Percentiles rank a stretch among this genome's conserved stretches.
These are phyloP conservation scores for Amauroascus niger DNA, from an alignment of 2,329 filamentous ascomycete species.

Conservation along the genomic window DNA sequence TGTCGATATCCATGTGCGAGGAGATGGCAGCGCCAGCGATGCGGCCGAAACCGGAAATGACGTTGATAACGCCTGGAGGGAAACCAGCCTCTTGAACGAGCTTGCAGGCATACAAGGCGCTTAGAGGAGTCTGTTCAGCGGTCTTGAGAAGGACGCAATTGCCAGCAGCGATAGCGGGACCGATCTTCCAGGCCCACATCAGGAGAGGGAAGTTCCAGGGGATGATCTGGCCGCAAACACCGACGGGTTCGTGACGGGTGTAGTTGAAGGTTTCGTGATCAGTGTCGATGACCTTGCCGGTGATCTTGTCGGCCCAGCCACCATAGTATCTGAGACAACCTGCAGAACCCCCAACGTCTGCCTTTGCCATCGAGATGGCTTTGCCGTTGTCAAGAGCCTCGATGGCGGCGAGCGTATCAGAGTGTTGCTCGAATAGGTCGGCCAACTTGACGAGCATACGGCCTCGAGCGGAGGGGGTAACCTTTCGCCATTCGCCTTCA, in stretches of 20 bases:
- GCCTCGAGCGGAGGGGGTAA: conserved; percentile 62
- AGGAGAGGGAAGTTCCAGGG: conserved; percentile 83
- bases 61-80: conserved; percentile 53
- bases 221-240: conserved; percentile 81
- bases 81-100: conserved; percentile 53
- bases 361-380: conserved; percentile 44
- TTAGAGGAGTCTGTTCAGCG: conserved; percentile 58
- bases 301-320: conserved; percentile 91
- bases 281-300: conserved; percentile 78
- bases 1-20: conserved; percentile 55
- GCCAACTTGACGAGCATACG: conserved; percentile 64
- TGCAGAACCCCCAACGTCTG: conserved; percentile 60
- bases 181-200: conserved; percentile 81
- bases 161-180: conserved; percentile 55
- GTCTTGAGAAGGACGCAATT: conserved; percentile 57
- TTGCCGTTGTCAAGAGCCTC: conserved; percentile 60
- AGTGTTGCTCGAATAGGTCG: conserved; percentile 68
- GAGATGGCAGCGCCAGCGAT: conserved; percentile 60
- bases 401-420: conserved; percentile 64
- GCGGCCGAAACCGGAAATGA: conserved; percentile 67
- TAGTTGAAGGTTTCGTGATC: conserved; percentile 73
- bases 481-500: conserved; percentile 59
- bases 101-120: conserved; percentile 50
- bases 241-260: conserved; percentile 66
- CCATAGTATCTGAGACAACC: conserved; percentile 76